phyloP scores from a whole-genome alignment of 1,284 basidiomycete genomes.

The Trichosporon asahii region DNA sequence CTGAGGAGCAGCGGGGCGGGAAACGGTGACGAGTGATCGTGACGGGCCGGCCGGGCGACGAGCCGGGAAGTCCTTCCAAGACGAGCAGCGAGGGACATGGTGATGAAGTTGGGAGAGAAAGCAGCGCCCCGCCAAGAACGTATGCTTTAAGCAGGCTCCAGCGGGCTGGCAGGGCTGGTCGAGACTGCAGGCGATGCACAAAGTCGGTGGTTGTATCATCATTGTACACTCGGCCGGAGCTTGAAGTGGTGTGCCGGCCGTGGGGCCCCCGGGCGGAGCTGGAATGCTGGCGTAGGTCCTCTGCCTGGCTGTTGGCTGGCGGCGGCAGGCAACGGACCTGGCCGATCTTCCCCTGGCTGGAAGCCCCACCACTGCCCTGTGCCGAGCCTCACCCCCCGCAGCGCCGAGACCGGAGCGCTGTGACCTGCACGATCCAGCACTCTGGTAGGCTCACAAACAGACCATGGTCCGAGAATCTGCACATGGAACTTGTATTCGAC shows the following conservation, averaged over 20 bases:
- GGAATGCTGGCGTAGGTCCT: background rate
- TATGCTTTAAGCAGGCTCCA: background rate
- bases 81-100: slow-evolving; percentile 7
- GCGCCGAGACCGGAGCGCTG: background rate
- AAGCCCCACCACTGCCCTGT: background rate
- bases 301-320: background rate
- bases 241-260: background rate
- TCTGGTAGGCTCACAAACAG: background rate
- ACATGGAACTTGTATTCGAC: background rate
- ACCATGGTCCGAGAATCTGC: background rate
- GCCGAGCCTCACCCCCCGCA: background rate
- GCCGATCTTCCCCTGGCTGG: background rate
- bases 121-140: background rate
- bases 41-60: background rate
- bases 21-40: background rate
- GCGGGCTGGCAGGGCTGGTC: background rate
- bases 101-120: background rate
- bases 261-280: slow-evolving; percentile 10
- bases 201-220: background rate
- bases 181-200: background rate
- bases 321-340: background rate
- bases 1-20: background rate
- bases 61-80: background rate
- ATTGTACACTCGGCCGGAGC: slow-evolving; percentile 7
- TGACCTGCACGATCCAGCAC: background rate